These are phyloP conservation scores for Globisporangium viniferum DNA, from an alignment of 352 stramenopile genomes.

Conservation along the genomic window DNA sequence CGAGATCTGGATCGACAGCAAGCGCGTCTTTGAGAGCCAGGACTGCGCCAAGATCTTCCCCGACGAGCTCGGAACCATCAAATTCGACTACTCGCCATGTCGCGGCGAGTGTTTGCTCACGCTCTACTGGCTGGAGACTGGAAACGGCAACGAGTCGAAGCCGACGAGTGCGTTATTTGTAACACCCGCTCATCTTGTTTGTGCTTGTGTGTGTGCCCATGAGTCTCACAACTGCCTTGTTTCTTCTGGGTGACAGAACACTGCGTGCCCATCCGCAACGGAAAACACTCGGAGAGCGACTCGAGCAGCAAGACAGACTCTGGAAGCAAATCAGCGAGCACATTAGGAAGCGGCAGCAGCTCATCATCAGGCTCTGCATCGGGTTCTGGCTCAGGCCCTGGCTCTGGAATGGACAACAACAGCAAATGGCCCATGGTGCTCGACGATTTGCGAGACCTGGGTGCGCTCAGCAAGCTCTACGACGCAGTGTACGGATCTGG, in stretches of 20 bases:
- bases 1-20: slow-evolving; percentile 43
- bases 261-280: slow-evolving; percentile 12
- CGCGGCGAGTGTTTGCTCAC: slow-evolving; percentile 30
- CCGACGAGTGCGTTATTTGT: slow-evolving; percentile 33
- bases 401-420: background rate
- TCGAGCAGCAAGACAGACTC: background rate
- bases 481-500: background rate
- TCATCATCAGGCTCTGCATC: background rate
- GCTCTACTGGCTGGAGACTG: slow-evolving; percentile 44
- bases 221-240: background rate
- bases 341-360: background rate
- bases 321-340: background rate
- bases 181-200: background rate
- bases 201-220: background rate
- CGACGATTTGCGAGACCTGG: background rate
- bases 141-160: slow-evolving; percentile 10
- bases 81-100: slow-evolving; percentile 45
- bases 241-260: slow-evolving; percentile 5
- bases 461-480: background rate
- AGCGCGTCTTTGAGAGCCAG: slow-evolving; percentile 23
- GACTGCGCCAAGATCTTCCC: slow-evolving; percentile 38
- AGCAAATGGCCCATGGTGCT: background rate
- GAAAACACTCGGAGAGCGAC: background rate
- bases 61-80: slow-evolving; percentile 25
- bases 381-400: background rate